Conservation (phyloP, 225 moss, liverwort and hornwort species). For the Physcomitrellopsis africana region DNA sequence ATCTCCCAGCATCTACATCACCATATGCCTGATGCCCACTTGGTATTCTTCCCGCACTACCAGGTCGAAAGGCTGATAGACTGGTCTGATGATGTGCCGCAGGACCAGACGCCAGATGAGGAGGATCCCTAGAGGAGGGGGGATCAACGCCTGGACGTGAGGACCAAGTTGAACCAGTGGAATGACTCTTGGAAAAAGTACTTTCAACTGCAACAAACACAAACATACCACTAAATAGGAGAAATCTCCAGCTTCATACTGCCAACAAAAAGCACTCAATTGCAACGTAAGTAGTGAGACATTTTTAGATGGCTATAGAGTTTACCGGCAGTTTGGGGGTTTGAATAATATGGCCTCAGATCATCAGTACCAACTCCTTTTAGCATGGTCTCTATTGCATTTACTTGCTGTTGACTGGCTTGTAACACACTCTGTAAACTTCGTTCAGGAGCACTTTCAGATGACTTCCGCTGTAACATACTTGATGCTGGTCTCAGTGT, state of each 20-base stretch:
- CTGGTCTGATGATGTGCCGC: conserved; percentile 57
- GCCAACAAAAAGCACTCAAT: conserved; percentile 22
- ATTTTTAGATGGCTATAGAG: conserved; percentile 31
- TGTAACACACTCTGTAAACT: conserved; percentile 73
- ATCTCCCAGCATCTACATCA: conserved; percentile 46
- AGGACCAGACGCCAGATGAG: conserved; percentile 69
- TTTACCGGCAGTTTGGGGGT: conserved; percentile 41
- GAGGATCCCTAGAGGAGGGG: conserved; percentile 81
- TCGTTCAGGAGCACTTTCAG: conserved; percentile 63
- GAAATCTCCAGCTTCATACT: conserved; percentile 7
- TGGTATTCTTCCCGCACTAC: conserved; percentile 47
- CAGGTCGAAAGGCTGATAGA: conserved; percentile 46
- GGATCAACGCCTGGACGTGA: conserved; percentile 69
- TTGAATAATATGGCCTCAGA: conserved; percentile 45
- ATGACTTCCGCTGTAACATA: conserved; percentile 48
- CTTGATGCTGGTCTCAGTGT: conserved; percentile 52
- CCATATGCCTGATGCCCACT: conserved; percentile 40
- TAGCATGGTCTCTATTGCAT: conserved; percentile 85
- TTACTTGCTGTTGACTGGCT: conserved; percentile 87
- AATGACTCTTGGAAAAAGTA: conserved; percentile 72
- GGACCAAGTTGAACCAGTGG: conserved; percentile 52
- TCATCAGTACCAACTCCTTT: conserved; percentile 67
- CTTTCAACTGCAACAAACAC: conserved; percentile 58
- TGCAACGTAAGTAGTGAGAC: not conserved
- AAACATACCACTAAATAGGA: conserved; percentile 15